Evolutionary conservation across 345 rosid genomes (phyloP).

Genomic region (Psidium friedrichsthalianum): DNA sequence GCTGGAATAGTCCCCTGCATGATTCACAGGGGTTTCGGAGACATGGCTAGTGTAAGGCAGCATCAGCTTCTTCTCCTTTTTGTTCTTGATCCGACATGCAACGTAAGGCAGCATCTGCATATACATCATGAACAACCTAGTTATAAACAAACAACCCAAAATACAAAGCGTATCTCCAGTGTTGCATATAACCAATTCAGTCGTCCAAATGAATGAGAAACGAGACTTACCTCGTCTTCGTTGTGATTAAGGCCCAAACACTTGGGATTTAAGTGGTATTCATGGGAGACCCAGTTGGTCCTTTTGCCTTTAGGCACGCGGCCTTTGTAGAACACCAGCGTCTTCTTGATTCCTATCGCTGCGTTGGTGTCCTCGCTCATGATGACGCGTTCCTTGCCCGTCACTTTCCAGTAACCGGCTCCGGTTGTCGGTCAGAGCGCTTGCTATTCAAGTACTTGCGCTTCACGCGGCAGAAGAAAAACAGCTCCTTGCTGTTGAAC

Average conservation of each 20-base stretch:
- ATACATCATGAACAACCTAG: background rate
- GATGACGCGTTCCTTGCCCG: conserved; percentile 16
- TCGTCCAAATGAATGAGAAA: background rate
- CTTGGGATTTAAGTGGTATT: conserved; percentile 1
- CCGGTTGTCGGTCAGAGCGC: conserved; percentile 10
- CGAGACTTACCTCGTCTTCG: background rate
- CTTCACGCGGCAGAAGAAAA: conserved; percentile 23
- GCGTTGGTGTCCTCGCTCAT: background rate
- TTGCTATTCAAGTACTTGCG: conserved; percentile 12
- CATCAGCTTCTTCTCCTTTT: background rate
- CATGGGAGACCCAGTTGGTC: conserved; percentile 31
- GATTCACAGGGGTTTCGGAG: background rate
- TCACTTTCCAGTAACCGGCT: conserved; percentile 47
- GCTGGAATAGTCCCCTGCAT: background rate
- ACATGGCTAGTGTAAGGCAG: background rate
- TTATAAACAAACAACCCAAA: background rate
- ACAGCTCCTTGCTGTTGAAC: conserved; percentile 17
- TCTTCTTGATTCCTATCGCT: conserved; percentile 25
- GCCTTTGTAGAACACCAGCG: conserved; percentile 20
- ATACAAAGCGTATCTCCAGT: background rate
- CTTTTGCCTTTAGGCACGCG: background rate
- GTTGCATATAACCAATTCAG: background rate
- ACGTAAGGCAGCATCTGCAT: background rate
- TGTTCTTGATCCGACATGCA: background rate
- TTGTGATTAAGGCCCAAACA: conserved; percentile 5